Conservation (phyloP, 257 asterid genomes). For the Petunia axillaris region DNA sequence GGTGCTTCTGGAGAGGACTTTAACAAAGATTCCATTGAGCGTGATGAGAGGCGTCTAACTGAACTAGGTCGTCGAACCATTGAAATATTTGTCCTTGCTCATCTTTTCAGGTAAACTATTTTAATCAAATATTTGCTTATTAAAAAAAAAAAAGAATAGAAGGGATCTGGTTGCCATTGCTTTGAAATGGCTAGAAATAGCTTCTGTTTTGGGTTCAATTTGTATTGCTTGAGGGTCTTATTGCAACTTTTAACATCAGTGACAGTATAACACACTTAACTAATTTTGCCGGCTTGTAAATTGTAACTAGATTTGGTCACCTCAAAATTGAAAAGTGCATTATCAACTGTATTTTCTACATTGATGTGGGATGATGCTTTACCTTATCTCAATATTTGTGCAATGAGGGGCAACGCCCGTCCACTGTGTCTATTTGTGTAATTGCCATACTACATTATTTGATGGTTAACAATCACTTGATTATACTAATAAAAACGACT, state of each 20-base stretch:
- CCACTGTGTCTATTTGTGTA: background rate
- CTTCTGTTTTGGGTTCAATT: background rate
- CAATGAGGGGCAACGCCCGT: background rate
- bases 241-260: background rate
- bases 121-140: background rate
- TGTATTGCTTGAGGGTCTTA: background rate
- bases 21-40: constrained; percentile 73
- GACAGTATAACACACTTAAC: background rate
- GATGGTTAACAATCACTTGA: constrained; percentile 8
- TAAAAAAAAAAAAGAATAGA: background rate
- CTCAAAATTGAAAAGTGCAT: constrained; percentile 12
- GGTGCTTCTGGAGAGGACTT: constrained; percentile 80
- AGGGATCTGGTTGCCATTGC: background rate
- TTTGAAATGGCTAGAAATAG: constrained; percentile 3
- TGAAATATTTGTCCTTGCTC: constrained; percentile 82
- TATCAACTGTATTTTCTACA: background rate
- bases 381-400: constrained; percentile 2
- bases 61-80: constrained; percentile 95
- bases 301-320: background rate
- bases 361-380: constrained; percentile 12
- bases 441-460: background rate
- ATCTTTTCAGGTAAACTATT: constrained; percentile 72
- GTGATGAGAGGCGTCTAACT: constrained; percentile 91
- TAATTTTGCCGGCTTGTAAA: background rate
- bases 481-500: background rate